These are phyloP conservation scores for Arbutus unedo DNA, from an alignment of 148 eudicot genomes.

Conservation along the genomic window DNA sequence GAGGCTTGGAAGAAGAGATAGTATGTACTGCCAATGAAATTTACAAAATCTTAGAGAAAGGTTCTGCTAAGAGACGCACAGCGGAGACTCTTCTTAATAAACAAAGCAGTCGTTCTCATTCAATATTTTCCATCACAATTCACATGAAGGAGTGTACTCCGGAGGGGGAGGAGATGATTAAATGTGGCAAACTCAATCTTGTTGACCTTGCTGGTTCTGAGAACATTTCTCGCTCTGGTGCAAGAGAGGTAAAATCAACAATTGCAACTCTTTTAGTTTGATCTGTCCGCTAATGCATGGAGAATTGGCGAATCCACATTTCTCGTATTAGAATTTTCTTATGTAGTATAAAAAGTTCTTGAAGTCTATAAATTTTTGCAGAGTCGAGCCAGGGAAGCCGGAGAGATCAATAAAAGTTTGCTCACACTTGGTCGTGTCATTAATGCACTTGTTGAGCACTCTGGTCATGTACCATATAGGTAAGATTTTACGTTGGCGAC, in stretches of 20 bases:
- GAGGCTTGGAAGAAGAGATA: slow-evolving; percentile 96
- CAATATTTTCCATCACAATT: slow-evolving; percentile 93
- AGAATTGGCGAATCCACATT: neutral
- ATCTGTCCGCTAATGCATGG: neutral
- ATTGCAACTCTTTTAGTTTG: neutral
- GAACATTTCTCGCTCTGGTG: slow-evolving; percentile 98
- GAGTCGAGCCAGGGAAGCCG: slow-evolving; percentile 99
- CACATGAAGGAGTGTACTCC: slow-evolving; percentile 96
- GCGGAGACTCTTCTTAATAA: slow-evolving; percentile 98
- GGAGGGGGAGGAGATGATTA: slow-evolving; percentile 98
- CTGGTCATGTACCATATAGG: slow-evolving; percentile 97
- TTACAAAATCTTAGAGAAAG: slow-evolving; percentile 89
- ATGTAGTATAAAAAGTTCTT: neutral
- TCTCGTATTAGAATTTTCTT: neutral
- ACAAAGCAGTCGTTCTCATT: slow-evolving; percentile 98
- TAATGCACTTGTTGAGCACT: slow-evolving; percentile 94
- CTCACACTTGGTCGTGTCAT: slow-evolving; percentile 97
- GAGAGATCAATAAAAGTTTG: slow-evolving; percentile 97
- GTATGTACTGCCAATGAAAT: slow-evolving; percentile 92
- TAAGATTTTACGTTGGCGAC: slow-evolving; percentile 19
- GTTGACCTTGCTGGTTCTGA: slow-evolving; percentile 99
- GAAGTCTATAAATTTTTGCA: slow-evolving; percentile 23
- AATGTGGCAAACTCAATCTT: slow-evolving; percentile 96
- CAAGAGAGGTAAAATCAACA: slow-evolving; percentile 67
- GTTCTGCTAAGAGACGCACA: slow-evolving; percentile 94